These are phyloP conservation scores for Elsinoe necatrix DNA, from an alignment of 2,329 filamentous ascomycete genomes.

Conservation along the genomic window DNA sequence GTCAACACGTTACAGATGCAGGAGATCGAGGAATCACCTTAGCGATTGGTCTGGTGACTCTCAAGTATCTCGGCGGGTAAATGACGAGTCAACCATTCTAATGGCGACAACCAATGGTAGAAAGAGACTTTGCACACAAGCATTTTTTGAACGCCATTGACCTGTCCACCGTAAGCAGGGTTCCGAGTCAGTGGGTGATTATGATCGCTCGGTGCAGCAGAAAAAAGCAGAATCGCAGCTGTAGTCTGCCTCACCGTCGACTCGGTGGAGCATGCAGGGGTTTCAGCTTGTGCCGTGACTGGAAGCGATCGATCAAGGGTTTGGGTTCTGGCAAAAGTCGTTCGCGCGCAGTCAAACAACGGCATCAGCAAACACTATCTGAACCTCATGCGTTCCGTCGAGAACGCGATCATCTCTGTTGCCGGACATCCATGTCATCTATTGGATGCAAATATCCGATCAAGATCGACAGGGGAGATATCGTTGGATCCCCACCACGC, in stretches of 20 bases:
- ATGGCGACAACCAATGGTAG: neutral
- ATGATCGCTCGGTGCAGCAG: neutral
- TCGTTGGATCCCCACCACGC: neutral
- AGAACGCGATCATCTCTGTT: neutral
- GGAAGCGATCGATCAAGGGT: neutral
- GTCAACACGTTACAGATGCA: neutral
- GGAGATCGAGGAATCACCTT: neutral
- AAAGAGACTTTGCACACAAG: constrained; percentile 8
- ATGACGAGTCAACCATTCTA: neutral
- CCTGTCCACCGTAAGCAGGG: neutral
- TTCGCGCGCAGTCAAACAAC: neutral
- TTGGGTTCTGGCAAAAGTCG: neutral
- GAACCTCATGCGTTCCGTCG: too few species aligned
- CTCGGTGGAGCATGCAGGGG: neutral
- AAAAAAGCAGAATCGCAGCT: neutral
- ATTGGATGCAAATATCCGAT: neutral
- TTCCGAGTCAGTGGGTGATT: constrained; percentile 2
- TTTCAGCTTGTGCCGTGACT: neutral
- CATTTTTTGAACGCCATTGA: constrained; percentile 1
- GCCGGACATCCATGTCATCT: neutral
- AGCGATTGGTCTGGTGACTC: neutral
- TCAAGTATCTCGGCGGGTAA: neutral
- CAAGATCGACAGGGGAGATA: constrained; percentile 10
- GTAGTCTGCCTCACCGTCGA: neutral
- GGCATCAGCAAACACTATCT: too few species aligned